Percentiles rank a stretch among this genome's conserved stretches.
phyloP scores from a whole-genome alignment of 169 alveolate species.

The Haemoproteus tartakovskyi region DNA sequence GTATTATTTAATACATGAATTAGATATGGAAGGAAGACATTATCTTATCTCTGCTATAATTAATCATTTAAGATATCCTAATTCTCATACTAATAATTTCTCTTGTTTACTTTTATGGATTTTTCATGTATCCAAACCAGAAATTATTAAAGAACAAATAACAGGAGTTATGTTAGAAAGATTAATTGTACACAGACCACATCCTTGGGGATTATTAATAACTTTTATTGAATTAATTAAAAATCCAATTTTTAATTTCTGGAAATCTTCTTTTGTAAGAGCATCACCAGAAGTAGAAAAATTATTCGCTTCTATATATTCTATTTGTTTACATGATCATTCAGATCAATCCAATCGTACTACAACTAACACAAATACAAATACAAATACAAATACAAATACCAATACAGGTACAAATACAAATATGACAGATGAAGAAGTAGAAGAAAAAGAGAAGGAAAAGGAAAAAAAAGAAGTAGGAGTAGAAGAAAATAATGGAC shows the following conservation, averaged over 20 bases:
- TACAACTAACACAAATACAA: too few species aligned
- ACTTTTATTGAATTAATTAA: conserved; percentile 85
- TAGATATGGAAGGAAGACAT: conserved; percentile 83
- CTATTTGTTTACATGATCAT: too few species aligned
- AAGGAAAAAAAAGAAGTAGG: too few species aligned
- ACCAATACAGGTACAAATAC: too few species aligned
- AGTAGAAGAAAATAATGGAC: too few species aligned
- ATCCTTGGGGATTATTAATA: conserved; percentile 95
- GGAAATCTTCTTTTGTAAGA: conserved; percentile 74
- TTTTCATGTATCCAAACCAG: conserved; percentile 81
- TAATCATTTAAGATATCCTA: conserved; percentile 95
- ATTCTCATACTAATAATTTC: conserved; percentile 91
- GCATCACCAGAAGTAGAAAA: conserved; percentile 77
- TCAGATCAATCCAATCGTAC: too few species aligned
- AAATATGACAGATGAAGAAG: too few species aligned
- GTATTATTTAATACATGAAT: too few species aligned
- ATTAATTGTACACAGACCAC: conserved; percentile 88
- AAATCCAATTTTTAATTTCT: conserved; percentile 76
- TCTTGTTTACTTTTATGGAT: conserved; percentile 77
- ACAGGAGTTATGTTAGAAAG: conserved; percentile 88
- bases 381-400: too few species aligned
- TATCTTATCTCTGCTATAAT: conserved; percentile 90
- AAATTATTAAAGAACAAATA: conserved; percentile 89
- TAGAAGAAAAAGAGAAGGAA: too few species aligned
- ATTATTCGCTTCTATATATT: too few species aligned